Conservation (phyloP, 2,329 filamentous ascomycete genomes). For the Pleomassaria siparia region DNA sequence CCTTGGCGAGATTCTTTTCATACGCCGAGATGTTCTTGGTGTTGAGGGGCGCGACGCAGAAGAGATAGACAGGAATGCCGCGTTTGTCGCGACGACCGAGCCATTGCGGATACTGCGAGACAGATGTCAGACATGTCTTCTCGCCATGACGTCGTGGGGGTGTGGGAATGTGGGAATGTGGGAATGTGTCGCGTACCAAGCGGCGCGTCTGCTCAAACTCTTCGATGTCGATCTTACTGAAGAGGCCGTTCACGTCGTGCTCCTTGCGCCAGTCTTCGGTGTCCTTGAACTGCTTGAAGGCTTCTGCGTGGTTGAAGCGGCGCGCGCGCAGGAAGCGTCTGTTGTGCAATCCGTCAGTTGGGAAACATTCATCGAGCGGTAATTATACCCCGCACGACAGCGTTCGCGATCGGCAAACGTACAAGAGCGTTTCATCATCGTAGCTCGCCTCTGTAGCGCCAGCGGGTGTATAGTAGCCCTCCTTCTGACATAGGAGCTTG, state of each 20-base stretch:
- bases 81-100: constrained; percentile 86
- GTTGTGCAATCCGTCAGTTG: constrained; percentile 25
- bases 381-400: not conserved
- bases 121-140: constrained; percentile 17
- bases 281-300: constrained; percentile 79
- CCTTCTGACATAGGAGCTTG: constrained; percentile 67
- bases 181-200: constrained; percentile 64
- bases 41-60: constrained; percentile 81
- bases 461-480: constrained; percentile 62
- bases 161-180: constrained; percentile 2
- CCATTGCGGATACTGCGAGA: constrained; percentile 83
- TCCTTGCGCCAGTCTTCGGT: constrained; percentile 85
- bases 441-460: constrained; percentile 56
- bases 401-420: constrained; percentile 30
- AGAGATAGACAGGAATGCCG: constrained; percentile 90
- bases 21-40: constrained; percentile 78
- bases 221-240: constrained; percentile 81
- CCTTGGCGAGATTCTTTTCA: constrained; percentile 63
- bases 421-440: constrained; percentile 74
- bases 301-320: constrained; percentile 76
- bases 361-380: too few relatives aligned
- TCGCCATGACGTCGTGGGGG: not conserved
- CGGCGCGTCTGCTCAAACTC: constrained; percentile 79
- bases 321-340: constrained; percentile 86
- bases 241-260: constrained; percentile 76